These are phyloP conservation scores for Cyberlindnera nakhonratchasimensis DNA, from an alignment of 805 yeast species.

Conservation along the genomic window DNA sequence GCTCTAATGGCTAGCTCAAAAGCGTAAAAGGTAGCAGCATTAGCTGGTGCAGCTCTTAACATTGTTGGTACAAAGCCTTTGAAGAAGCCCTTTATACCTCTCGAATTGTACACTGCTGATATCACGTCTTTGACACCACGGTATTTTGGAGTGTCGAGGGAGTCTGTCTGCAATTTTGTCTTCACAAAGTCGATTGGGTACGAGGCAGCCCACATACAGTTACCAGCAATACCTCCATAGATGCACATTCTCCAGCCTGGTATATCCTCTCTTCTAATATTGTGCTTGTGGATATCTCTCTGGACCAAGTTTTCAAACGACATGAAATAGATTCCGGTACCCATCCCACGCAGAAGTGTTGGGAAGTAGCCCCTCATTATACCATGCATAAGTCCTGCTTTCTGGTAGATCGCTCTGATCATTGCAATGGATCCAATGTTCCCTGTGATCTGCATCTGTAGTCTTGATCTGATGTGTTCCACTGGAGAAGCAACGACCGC, in stretches of 20 bases:
- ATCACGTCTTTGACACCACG: constrained; percentile 56
- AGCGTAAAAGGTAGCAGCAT: constrained; percentile 93
- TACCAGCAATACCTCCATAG: constrained; percentile 90
- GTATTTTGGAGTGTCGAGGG: constrained; percentile 55
- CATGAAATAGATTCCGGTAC: constrained; percentile 84
- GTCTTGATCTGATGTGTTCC: constrained; percentile 89
- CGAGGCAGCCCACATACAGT: constrained; percentile 78
- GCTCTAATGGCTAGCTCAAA: constrained; percentile 83
- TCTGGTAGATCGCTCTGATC: constrained; percentile 49
- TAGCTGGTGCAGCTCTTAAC: constrained; percentile 96
- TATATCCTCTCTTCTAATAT: constrained; percentile 59
- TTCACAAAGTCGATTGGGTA: constrained; percentile 92
- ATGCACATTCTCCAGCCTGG: constrained; percentile 86
- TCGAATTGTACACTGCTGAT: constrained; percentile 47
- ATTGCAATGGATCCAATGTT: constrained; percentile 73
- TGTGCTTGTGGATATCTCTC: constrained; percentile 46
- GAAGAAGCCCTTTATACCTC: constrained; percentile 75
- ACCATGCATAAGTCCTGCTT: constrained; percentile 52
- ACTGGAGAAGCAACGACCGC: constrained; percentile 89
- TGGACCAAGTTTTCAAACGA: constrained; percentile 87
- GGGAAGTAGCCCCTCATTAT: constrained; percentile 80
- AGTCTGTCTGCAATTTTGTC: constrained; percentile 81
- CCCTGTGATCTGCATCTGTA: constrained; percentile 76
- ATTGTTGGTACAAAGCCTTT: constrained; percentile 91
- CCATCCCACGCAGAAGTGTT: constrained; percentile 80